These are phyloP conservation scores for Coprinopsis cinerea DNA, from an alignment of 768 basidiomycete genomes.

Conservation along the genomic window DNA sequence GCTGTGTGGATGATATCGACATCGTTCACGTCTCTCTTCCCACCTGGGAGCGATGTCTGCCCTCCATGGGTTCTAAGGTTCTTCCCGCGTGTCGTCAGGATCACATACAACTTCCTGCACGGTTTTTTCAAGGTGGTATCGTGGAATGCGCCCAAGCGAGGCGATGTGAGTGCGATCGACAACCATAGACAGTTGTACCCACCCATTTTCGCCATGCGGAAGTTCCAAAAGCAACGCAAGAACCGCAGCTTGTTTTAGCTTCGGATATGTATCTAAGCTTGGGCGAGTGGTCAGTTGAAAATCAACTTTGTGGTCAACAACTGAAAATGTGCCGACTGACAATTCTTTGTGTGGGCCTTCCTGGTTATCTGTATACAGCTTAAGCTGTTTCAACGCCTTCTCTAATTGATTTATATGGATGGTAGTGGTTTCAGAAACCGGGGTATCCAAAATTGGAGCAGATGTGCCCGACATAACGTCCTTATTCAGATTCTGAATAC, in stretches of 20 bases:
- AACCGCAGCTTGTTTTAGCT: background rate
- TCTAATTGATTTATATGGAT: too few relatives aligned
- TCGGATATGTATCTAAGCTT: slow-evolving; percentile 1
- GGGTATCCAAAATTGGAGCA: too few relatives aligned
- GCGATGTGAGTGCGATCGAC: background rate
- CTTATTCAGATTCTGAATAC: too few relatives aligned
- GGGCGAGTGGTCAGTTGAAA: too few relatives aligned
- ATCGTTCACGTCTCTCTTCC: slow-evolving; percentile 68
- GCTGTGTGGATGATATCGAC: slow-evolving; percentile 60
- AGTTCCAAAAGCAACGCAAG: background rate
- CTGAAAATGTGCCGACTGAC: too few relatives aligned
- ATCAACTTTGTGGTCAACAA: too few relatives aligned
- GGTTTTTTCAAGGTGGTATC: too few relatives aligned
- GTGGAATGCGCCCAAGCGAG: slow-evolving; percentile 37
- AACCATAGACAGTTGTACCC: background rate
- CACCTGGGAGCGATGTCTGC: slow-evolving; percentile 79
- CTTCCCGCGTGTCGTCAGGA: slow-evolving; percentile 79
- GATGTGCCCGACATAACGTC: too few relatives aligned
- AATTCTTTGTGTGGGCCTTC: too few relatives aligned
- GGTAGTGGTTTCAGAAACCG: too few relatives aligned
- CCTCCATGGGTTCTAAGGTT: slow-evolving; percentile 63
- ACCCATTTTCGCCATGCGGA: background rate
- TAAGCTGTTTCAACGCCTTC: too few relatives aligned
- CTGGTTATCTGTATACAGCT: too few relatives aligned
- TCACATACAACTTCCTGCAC: slow-evolving; percentile 58